Evolutionary conservation across 495 filamentous ascomycete species (phyloP), one percentile per base, ranked within the genome.

Genomic region (Apodospora peruviana): DNA sequence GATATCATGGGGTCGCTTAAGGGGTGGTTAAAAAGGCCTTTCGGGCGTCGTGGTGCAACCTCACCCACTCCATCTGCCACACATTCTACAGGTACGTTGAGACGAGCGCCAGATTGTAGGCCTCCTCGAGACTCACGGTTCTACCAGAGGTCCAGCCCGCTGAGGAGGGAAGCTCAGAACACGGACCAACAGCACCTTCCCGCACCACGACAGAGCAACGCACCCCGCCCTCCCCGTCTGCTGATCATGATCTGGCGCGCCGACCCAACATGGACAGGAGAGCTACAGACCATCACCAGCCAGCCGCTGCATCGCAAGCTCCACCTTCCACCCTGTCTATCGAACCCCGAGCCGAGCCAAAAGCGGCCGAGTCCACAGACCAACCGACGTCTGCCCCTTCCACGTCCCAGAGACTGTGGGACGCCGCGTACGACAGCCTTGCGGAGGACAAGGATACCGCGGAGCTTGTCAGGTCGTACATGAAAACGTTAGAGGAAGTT

Each of bases 381-480:
- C 45, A 48, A 40, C 51, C 29, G 39, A 40, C 58, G 36, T 25
- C 45, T 37, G 40, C 23, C 34, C 22, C 47, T 24, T 51, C 53
- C 45, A 21, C 21, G 24, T 49, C 48, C 24, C 23, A 56, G 48
- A 50, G 45, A 23, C 48, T 61, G 35, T 61, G 58, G 58, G 50
- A 55, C 50, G 36, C 48, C 40, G 58, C 58, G 11, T 58, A 58
- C 25, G 52, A 61, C 43, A 52, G 32, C n/a, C 49, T 59, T 47
- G 53, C 54, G 45, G 23, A 22, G 39, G 44, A 60, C 8, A 18
- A 59, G 39, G 44, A 60, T 4, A 18, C 57, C 22, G 41, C 46
- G 43, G 44, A 56, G 43, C 52, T 62, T 46, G 48, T 57, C 29
- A 22, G 35, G 25, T 46, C 53, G 21, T 59, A 61, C 40, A 21